Percentiles rank a stretch among this genome's conserved stretches.
Evolutionary conservation across 2,329 filamentous ascomycete species (phyloP).

Genomic region (Bipolaris oryzae): DNA sequence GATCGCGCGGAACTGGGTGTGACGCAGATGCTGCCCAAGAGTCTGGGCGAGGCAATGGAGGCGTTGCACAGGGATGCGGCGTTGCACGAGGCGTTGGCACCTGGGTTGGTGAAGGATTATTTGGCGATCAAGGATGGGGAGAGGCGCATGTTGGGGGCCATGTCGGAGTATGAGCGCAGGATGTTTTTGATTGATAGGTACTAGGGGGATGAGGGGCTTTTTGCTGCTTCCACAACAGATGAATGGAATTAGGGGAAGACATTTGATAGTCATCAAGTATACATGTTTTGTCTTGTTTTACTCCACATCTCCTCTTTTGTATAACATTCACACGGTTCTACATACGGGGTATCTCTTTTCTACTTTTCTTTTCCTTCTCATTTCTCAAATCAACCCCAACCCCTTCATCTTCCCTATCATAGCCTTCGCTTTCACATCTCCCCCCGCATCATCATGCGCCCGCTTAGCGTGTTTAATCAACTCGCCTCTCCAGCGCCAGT

Average conservation of each 20-base stretch:
- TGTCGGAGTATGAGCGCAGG: slow-evolving; percentile 57
- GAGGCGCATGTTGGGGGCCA: slow-evolving; percentile 56
- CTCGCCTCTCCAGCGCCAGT: slow-evolving; percentile 38
- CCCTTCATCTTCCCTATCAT: slow-evolving; percentile 39
- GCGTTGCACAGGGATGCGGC: slow-evolving; percentile 57
- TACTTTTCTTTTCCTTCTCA: neutral
- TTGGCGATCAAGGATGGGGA: slow-evolving; percentile 65
- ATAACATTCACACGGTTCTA: neutral
- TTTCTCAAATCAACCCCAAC: slow-evolving; percentile 31
- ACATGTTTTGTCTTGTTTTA: neutral
- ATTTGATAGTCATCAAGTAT: neutral
- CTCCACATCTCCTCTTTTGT: neutral
- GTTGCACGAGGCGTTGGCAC: slow-evolving; percentile 56
- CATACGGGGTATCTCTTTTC: neutral
- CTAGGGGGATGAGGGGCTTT: slow-evolving; percentile 35
- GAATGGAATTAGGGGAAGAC: neutral
- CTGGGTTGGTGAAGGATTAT: slow-evolving; percentile 63
- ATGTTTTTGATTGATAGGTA: slow-evolving; percentile 72
- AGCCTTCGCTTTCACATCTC: slow-evolving; percentile 26
- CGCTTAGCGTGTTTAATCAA: slow-evolving; percentile 35
- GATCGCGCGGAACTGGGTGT: slow-evolving; percentile 62
- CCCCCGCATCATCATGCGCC: slow-evolving; percentile 24
- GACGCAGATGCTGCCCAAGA: slow-evolving; percentile 59
- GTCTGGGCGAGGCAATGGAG: slow-evolving; percentile 61
- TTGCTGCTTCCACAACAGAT: neutral